Base-by-base conservation (phyloP, 176 grass and related monocot genomes). In the Oryza longistaminata region DNA sequence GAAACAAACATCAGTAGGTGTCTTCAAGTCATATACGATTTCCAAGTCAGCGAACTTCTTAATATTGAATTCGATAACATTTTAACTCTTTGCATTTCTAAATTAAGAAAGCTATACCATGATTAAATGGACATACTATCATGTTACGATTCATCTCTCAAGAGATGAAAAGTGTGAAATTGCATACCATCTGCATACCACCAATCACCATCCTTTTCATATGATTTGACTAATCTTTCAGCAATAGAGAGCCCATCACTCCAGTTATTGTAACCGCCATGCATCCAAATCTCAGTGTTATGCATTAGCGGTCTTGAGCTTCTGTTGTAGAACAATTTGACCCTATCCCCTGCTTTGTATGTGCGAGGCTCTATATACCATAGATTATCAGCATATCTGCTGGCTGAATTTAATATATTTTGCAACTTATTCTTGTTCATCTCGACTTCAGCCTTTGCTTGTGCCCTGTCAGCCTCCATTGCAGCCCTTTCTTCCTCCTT, bases 201-300 rank as follows among this genome's bases (percentile, higher is more conserved):
- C 96, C 93, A 98, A 89, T 94, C 93, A 26, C 93, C 96, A 84
- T 91, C 88, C 34, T 50, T 87, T 80, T 93, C 91, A 27, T 94
- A 73, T 35, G 85, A 88, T 52, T 75, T 89, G 24, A 88, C 74
- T 76, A 95, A 71, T 37, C 69, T 90, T 85, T 92, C 84, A 58
- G 67, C 9, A 66, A 98, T 82, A 78, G 90, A 98, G 66, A 89
- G 71, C 29, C 93, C 96, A 81, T 98, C 91, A 43, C 40, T 86
- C 96, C 96, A 98, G 77, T 88, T 91, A 66, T 98, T 95, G 84
- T 92, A 89, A 78, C 89, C 88, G 73, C 96, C 96, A 85, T 98
- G 95, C 86, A 98, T 84, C 93, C 93, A 98, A 69, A 98, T 91
- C 49, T 95, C 86, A 75, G 79, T 84, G 72, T 88, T 77, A 94